Evolutionary conservation across 108 stramenopile genomes (phyloP).

Genomic region (Mediolabrus comicus): DNA sequence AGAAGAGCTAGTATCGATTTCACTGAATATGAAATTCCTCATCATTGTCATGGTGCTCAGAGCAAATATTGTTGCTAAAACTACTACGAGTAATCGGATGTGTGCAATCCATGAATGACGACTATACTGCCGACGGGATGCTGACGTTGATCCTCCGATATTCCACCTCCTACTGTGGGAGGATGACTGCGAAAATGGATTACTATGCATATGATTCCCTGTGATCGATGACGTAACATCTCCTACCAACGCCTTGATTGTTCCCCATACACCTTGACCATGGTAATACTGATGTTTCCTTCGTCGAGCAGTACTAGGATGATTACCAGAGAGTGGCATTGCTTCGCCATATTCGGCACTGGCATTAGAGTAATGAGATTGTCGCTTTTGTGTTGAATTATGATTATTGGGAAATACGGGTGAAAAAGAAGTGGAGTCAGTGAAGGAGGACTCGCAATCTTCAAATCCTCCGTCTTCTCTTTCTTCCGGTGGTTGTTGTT

Average conservation of each 20-base stretch:
- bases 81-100: conserved; percentile 12
- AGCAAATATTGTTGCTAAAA: conserved; percentile 13
- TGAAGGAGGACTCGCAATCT: neutral
- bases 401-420: neutral
- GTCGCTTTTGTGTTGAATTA: neutral
- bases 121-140: neutral
- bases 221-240: neutral
- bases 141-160: neutral
- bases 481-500: neutral
- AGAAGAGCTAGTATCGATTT: neutral
- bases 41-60: conserved; percentile 21
- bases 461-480: neutral
- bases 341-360: neutral
- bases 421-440: conserved; percentile 4
- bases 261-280: neutral
- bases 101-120: conserved; percentile 6
- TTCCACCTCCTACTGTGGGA: too few relatives aligned
- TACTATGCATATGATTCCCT: neutral
- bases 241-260: neutral
- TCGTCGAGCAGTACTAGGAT: neutral
- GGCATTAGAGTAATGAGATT: neutral
- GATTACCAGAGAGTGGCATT: conserved; percentile 1
- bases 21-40: neutral
- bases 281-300: neutral
- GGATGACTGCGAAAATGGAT: neutral